Evolutionary conservation across 148 eudicot species (phyloP).

Genomic region (Chenopodium quinoa): DNA sequence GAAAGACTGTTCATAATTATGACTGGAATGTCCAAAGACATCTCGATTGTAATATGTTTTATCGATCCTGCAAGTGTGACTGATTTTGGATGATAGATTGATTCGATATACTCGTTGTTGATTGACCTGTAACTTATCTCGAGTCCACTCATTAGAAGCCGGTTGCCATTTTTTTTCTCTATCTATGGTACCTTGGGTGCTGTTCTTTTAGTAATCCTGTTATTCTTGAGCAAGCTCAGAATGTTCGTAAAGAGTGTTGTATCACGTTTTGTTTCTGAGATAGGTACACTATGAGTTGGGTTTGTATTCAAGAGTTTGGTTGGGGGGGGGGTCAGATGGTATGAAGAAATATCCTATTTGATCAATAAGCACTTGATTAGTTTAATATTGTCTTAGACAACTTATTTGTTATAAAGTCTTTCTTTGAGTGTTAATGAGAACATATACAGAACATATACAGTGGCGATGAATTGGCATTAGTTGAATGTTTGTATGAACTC

Average conservation of each 20-base stretch:
- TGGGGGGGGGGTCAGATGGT: no score
- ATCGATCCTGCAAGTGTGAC: neutral
- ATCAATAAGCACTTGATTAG: no score
- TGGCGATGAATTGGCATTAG: no score
- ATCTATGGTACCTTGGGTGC: no score
- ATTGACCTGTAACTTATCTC: neutral
- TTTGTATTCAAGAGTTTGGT: neutral
- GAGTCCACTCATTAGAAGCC: neutral
- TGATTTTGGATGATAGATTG: neutral
- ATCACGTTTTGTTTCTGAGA: neutral
- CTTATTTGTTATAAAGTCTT: no score
- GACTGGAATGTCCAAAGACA: neutral
- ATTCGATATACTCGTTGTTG: neutral
- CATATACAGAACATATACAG: no score
- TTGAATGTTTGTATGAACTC: neutral
- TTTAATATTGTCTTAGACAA: no score
- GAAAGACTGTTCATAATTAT: neutral
- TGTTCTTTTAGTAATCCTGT: neutral
- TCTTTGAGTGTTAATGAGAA: no score
- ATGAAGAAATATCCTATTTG: no score
- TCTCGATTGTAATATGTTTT: no score
- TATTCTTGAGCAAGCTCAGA: neutral
- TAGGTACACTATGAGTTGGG: neutral
- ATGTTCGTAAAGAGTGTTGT: neutral
- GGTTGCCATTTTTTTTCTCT: no score